Base-by-base conservation (phyloP, 2,329 filamentous ascomycete genomes). In the Rutstroemia sp. region DNA sequence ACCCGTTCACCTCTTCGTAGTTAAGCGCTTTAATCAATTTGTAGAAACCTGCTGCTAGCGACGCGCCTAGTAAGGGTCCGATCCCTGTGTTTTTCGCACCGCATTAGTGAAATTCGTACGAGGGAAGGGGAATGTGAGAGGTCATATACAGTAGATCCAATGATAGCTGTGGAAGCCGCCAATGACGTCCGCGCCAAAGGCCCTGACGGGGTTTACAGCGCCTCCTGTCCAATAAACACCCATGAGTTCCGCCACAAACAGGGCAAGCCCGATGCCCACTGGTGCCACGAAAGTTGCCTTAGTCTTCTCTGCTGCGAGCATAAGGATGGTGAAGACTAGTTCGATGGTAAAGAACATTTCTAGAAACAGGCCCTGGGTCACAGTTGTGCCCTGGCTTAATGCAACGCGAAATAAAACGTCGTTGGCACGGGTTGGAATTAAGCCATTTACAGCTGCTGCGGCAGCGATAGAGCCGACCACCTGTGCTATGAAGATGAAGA, bases 1-100 rank as follows among this genome's bases (percentile, higher is more conserved):
- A 58, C 19, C 60, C 60, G 19, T 63, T 64, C 10, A 59, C 78
- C 79, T 34, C 75, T 60, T 75, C 68, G 66, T 80, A 82, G 55
- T 80, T 72, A 25, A 81, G 69, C 46, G 69, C 65, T 66, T 78
- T 78, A 58, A 82, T 69, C 9, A 76, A 60, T 54, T 71, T 72
- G 68, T 80, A 82, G 45, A 79, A 73, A 8, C 51, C 72, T 16
- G 70, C 74, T 1, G 79, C 76, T 10, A 82, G 63, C 6, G 77
- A 51, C 1, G 75, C 60, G 0, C 79, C 79, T 54, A 80, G 69
- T 8, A 74, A 66, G 1, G 80, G 79, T 0, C 78, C 78, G 4
- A 81, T 59, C 74, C 68, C 71, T 56, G 19, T 42, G 7, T 1
- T 8, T 42, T 42, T 42, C 7, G 3, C 39, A 6, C 27, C 27